Conservation (phyloP, 2,329 filamentous ascomycete genomes). For the Xylaria sp. region DNA sequence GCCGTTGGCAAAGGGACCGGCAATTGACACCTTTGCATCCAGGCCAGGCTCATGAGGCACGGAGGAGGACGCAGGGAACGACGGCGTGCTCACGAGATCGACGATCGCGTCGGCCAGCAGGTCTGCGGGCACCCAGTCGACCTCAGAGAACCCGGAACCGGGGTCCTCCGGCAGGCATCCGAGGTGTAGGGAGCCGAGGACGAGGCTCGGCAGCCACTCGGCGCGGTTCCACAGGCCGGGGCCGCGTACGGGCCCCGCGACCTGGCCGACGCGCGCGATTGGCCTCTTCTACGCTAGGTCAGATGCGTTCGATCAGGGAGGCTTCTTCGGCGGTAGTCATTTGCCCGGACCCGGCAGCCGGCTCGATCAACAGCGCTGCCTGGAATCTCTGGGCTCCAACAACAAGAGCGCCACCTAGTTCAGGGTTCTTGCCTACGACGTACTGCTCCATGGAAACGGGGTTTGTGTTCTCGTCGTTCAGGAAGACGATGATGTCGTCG, state of each 20-base stretch:
- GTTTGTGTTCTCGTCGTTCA: constrained; percentile 38
- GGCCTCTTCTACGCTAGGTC: constrained; percentile 29
- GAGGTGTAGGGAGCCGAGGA: constrained; percentile 43
- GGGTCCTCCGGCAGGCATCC: constrained; percentile 42
- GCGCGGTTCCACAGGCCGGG: constrained; percentile 43
- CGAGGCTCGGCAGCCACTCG: constrained; percentile 47
- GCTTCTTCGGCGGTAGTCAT: constrained; percentile 22
- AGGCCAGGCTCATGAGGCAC: too few relatives aligned
- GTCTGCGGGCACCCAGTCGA: constrained; percentile 52
- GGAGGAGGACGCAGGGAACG: too few relatives aligned
- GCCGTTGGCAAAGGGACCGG: neutral
- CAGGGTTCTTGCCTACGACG: constrained; percentile 21
- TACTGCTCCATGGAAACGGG: constrained; percentile 35
- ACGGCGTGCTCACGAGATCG: constrained; percentile 33
- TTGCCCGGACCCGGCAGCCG: neutral
- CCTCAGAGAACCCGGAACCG: constrained; percentile 33
- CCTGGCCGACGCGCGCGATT: constrained; percentile 35
- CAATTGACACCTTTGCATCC: too few relatives aligned
- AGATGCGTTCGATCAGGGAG: constrained; percentile 27
- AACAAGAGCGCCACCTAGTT: constrained; percentile 23
- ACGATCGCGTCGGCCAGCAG: constrained; percentile 41
- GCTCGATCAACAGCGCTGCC: constrained; percentile 29
- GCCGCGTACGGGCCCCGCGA: constrained; percentile 28
- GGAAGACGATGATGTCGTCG: constrained; percentile 38
- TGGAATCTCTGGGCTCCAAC: constrained; percentile 28